Evolutionary conservation across 1,139 yeast genomes (phyloP).

Genomic region (Kodamaea ohmeri): DNA sequence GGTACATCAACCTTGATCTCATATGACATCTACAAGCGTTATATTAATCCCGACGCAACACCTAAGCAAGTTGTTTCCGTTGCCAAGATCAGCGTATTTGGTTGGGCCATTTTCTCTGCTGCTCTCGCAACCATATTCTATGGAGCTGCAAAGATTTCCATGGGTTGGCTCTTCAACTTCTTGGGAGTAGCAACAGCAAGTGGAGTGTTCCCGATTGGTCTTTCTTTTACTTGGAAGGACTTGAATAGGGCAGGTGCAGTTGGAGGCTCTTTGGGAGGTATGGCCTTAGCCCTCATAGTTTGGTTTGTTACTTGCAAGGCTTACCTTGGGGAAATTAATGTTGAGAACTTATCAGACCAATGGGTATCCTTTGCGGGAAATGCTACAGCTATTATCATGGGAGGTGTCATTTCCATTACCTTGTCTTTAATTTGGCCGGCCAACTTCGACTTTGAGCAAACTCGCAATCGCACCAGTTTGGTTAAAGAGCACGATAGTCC

Average conservation of each 20-base stretch:
- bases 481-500: conserved; percentile 4
- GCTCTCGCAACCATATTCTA: conserved; percentile 43
- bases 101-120: conserved; percentile 29
- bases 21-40: conserved; percentile 46
- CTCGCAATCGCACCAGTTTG: conserved; percentile 33
- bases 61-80: conserved; percentile 38
- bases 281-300: conserved; percentile 20
- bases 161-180: conserved; percentile 43
- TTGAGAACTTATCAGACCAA: conserved; percentile 19
- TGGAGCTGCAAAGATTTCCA: conserved; percentile 22
- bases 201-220: conserved; percentile 43
- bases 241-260: conserved; percentile 35
- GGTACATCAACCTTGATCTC: conserved; percentile 47
- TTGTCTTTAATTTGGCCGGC: conserved; percentile 34
- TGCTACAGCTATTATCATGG: conserved; percentile 23
- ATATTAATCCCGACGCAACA: conserved; percentile 41
- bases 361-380: conserved; percentile 25
- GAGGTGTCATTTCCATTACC: conserved; percentile 31
- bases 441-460: conserved; percentile 30
- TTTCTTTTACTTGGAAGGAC: conserved; percentile 40
- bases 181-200: conserved; percentile 40
- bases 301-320: conserved; percentile 23
- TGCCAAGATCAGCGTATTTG: conserved; percentile 39
- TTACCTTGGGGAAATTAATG: conserved; percentile 26
- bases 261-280: conserved; percentile 27